Percentiles rank a stretch among this genome's conserved stretches.
phyloP scores from a whole-genome alignment of 2,329 filamentous ascomycete species.

The Pleurostoma richardsiae region DNA sequence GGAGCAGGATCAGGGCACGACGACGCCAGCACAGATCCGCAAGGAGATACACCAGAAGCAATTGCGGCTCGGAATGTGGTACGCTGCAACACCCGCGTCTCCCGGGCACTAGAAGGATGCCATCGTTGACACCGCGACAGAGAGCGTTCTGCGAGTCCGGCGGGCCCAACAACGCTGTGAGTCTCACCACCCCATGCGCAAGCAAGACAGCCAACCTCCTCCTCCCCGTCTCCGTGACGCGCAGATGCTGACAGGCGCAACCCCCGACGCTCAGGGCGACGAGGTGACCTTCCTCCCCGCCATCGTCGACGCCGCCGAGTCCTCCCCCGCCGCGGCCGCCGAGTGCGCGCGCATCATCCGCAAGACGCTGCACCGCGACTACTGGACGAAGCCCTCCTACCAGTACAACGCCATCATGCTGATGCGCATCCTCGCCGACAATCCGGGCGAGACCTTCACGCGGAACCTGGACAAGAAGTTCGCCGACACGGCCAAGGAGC shows the following conservation, averaged over 20 bases:
- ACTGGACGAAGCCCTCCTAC: slow-evolving; percentile 58
- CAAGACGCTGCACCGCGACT: slow-evolving; percentile 73
- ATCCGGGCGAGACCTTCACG: slow-evolving; percentile 88
- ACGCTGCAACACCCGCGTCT: slow-evolving; percentile 23
- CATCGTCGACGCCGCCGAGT: slow-evolving; percentile 94
- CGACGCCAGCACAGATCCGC: slow-evolving; percentile 18
- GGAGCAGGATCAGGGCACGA: slow-evolving; percentile 2
- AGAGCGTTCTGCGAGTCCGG: slow-evolving; percentile 78
- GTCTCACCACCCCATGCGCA: slow-evolving; percentile 12
- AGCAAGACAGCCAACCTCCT: background rate
- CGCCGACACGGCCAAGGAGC: slow-evolving; percentile 65
- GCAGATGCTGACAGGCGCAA: slow-evolving; percentile 8
- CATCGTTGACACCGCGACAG: slow-evolving; percentile 33
- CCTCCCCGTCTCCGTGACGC: background rate
- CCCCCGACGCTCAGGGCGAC: slow-evolving; percentile 53
- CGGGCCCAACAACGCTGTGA: slow-evolving; percentile 50
- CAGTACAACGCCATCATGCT: slow-evolving; percentile 98
- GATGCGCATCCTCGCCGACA: slow-evolving; percentile 84
- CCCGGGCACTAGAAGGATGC: slow-evolving; percentile 3
- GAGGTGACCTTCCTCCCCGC: slow-evolving; percentile 89
- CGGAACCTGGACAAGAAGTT: slow-evolving; percentile 85
- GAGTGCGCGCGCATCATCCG: slow-evolving; percentile 77
- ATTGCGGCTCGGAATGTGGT: slow-evolving; percentile 63
- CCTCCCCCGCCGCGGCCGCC: slow-evolving; percentile 77
- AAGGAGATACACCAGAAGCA: slow-evolving; percentile 59